These are phyloP conservation scores for Mollisiaceae sp. DNA, from an alignment of 2,329 filamentous ascomycete species.

Conservation along the genomic window DNA sequence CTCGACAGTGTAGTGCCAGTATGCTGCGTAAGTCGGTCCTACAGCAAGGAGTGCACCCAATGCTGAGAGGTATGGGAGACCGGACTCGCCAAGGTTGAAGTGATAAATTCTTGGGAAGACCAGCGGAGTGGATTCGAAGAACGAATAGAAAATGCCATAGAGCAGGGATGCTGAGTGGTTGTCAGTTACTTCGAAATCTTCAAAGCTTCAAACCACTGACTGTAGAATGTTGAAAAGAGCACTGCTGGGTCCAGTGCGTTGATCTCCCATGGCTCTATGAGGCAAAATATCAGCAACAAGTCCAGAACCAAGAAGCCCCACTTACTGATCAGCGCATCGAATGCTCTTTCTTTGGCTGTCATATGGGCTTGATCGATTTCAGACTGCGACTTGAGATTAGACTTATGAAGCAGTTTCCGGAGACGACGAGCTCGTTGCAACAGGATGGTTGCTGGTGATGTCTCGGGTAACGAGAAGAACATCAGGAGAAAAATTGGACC, in stretches of 20 bases:
- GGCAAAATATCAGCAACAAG: conserved; percentile 53
- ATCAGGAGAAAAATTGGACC: conserved; percentile 61
- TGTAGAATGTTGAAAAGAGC: conserved; percentile 64
- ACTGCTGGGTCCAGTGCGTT: conserved; percentile 64
- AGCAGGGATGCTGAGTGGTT: conserved; percentile 50
- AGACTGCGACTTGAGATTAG: conserved; percentile 60
- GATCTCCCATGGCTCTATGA: conserved; percentile 63
- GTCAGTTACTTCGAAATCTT: neutral
- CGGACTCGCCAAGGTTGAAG: conserved; percentile 61
- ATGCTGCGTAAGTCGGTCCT: conserved; percentile 50
- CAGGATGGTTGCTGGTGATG: conserved; percentile 60
- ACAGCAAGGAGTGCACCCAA: conserved; percentile 58
- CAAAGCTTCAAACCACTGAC: neutral
- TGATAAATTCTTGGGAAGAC: conserved; percentile 63
- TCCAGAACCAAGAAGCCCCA: neutral
- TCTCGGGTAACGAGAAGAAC: conserved; percentile 67
- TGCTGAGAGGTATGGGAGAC: conserved; percentile 64
- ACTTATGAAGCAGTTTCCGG: conserved; percentile 59
- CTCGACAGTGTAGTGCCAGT: conserved; percentile 49
- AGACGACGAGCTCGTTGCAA: conserved; percentile 63
- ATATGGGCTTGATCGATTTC: conserved; percentile 64
- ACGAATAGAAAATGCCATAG: conserved; percentile 65
- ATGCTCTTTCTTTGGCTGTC: conserved; percentile 40
- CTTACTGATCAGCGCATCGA: conserved; percentile 34
- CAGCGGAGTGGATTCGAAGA: conserved; percentile 68